These are phyloP conservation scores for Xylaria scruposa DNA, from an alignment of 495 filamentous ascomycete species.

Conservation along the genomic window DNA sequence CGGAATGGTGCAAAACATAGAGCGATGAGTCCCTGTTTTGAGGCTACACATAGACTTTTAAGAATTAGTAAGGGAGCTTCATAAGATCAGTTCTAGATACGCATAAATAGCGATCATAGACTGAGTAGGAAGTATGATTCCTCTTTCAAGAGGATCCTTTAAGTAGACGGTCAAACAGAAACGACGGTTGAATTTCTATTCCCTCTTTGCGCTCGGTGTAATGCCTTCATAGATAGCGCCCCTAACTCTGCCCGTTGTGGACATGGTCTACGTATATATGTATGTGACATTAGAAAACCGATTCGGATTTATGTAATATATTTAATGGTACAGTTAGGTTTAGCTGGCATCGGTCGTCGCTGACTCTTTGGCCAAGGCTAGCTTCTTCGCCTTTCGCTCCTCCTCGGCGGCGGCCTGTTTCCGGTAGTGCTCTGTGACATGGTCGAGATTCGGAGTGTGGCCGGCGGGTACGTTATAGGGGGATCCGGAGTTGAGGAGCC, in stretches of 20 bases:
- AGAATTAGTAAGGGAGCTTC: neutral
- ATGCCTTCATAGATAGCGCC: constrained; percentile 1
- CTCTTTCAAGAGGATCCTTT: neutral
- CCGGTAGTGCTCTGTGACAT: constrained; percentile 56
- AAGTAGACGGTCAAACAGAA: neutral
- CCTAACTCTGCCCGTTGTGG: neutral
- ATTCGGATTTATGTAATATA: neutral
- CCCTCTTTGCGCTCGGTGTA: neutral
- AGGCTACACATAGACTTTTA: neutral
- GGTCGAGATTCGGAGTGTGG: constrained; percentile 49
- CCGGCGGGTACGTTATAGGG: constrained; percentile 55
- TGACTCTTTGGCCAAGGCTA: constrained; percentile 31
- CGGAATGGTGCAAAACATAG: no score
- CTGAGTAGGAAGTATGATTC: neutral
- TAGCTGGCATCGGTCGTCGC: constrained; percentile 29
- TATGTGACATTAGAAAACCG: neutral
- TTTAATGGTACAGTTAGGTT: constrained; percentile 28
- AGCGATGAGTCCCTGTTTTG: neutral
- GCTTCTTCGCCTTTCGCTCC: constrained; percentile 52
- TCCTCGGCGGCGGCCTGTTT: constrained; percentile 53
- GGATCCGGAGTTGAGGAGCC: constrained; percentile 51
- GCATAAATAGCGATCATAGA: neutral
- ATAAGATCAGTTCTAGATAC: neutral
- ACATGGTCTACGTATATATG: constrained; percentile 8
- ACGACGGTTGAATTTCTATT: neutral